phyloP scores from a whole-genome alignment of 1,284 basidiomycete species.

The Taiwanofungus camphoratus region DNA sequence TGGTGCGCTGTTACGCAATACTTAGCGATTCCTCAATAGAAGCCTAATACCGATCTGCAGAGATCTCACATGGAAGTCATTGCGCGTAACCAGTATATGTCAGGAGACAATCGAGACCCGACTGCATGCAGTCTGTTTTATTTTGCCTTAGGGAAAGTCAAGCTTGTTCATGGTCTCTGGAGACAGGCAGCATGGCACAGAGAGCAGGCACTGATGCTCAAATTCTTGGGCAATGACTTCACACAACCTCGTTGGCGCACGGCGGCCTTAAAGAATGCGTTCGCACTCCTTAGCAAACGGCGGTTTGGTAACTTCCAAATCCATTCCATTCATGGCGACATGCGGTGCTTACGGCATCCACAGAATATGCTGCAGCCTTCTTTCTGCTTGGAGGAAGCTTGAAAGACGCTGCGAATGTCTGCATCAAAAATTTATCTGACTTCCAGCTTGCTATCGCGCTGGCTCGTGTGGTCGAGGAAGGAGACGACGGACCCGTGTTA shows the following conservation, averaged over 20 bases:
- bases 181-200: constrained; percentile 92
- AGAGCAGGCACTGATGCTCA: constrained; percentile 87
- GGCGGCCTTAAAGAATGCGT: constrained; percentile 96
- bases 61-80: constrained; percentile 83
- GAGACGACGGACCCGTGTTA: constrained; percentile 78
- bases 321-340: not conserved
- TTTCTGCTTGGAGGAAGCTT: constrained; percentile 89
- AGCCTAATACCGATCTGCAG: constrained; percentile 32
- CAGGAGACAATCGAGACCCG: constrained; percentile 82
- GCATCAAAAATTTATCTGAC: constrained; percentile 83
- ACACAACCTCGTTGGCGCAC: constrained; percentile 81
- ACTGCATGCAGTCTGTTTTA: constrained; percentile 88
- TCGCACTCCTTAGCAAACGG: constrained; percentile 85
- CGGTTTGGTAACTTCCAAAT: constrained; percentile 62
- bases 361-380: constrained; percentile 96
- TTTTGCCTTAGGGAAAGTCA: constrained; percentile 89
- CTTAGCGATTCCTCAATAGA: not conserved
- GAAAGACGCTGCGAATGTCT: constrained; percentile 91
- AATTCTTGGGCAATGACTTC: constrained; percentile 93
- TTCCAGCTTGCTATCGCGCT: constrained; percentile 88
- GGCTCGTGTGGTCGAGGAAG: constrained; percentile 78
- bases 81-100: constrained; percentile 90
- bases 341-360: constrained; percentile 1
- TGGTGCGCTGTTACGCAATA: constrained; percentile 47
- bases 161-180: constrained; percentile 93